Percentiles rank a stretch among this genome's conserved stretches.
These are phyloP conservation scores for Solanum piurae DNA, from an alignment of 257 asterid genomes.

Conservation along the genomic window DNA sequence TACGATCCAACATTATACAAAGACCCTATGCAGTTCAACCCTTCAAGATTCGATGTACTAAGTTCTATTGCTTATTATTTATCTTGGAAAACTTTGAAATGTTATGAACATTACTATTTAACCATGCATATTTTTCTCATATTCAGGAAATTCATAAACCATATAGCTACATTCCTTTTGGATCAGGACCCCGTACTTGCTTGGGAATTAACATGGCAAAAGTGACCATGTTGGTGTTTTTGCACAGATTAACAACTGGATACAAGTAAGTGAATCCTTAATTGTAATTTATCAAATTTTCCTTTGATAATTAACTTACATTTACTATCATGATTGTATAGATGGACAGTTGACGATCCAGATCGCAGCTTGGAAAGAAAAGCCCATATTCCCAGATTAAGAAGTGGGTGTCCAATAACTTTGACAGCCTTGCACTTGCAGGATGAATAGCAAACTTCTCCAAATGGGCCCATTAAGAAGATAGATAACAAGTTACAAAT, in stretches of 20 bases:
- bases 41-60: conserved; percentile 55
- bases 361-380: conserved; percentile 44
- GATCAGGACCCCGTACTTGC: conserved; percentile 54
- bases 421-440: conserved; percentile 15
- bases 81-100: not conserved
- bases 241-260: conserved; percentile 37
- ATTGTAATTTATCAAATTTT: not conserved
- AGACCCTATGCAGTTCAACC: conserved; percentile 43
- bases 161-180: conserved; percentile 51
- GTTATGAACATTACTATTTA: not conserved
- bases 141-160: conserved; percentile 52
- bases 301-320: not conserved
- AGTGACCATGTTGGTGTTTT: conserved; percentile 40
- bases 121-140: not conserved
- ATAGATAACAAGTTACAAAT: not conserved
- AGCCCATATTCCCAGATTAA: conserved; percentile 45
- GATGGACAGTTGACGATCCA: conserved; percentile 53
- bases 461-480: not conserved
- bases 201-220: conserved; percentile 63
- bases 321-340: not conserved
- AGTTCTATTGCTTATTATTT: not conserved
- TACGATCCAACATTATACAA: conserved; percentile 32
- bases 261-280: conserved; percentile 29
- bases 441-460: not conserved
- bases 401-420: conserved; percentile 56